Evolutionary conservation across 1,284 basidiomycete species (phyloP).

Genomic region (Ustilago trichophora): DNA sequence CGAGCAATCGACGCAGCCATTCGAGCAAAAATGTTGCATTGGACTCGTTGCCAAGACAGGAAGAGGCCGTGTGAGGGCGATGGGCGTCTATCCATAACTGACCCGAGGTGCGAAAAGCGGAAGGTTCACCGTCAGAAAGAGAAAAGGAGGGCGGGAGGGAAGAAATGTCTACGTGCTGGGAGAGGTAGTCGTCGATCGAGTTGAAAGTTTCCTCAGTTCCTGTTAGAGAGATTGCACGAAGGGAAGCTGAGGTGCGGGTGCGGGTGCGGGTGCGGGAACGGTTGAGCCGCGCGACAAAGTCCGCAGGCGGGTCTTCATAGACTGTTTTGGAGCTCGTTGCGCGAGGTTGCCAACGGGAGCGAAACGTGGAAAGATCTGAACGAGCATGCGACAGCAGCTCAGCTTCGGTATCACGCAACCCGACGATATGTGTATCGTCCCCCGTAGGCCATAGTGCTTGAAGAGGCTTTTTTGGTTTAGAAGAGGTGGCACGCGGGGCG

Average conservation of each 20-base stretch:
- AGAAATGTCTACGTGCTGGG: constrained; percentile 1
- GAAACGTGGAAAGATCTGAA: constrained; percentile 11
- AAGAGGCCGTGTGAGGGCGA: constrained; percentile 23
- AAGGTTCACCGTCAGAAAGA: neutral
- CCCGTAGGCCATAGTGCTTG: constrained; percentile 24
- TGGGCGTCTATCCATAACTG: constrained; percentile 45
- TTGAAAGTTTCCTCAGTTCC: neutral
- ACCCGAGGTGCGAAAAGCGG: neutral
- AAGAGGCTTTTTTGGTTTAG: constrained; percentile 23
- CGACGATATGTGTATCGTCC: constrained; percentile 19
- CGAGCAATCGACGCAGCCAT: constrained; percentile 50
- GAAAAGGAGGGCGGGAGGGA: neutral
- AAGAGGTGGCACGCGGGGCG: constrained; percentile 1
- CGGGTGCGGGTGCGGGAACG: constrained; percentile 4
- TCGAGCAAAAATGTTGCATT: constrained; percentile 39
- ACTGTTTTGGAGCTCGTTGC: neutral
- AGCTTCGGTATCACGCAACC: constrained; percentile 1
- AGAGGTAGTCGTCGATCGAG: constrained; percentile 9
- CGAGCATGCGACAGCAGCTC: constrained; percentile 1
- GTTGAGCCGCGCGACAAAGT: constrained; percentile 18
- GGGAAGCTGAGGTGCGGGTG: constrained; percentile 1
- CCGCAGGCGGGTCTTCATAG: neutral
- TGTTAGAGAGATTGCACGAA: no score
- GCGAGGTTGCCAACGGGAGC: constrained; percentile 3
- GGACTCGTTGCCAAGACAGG: constrained; percentile 40